Percentiles rank a stretch among this genome's conserved stretches.
These are phyloP conservation scores for Skeletonema tropicum DNA, from an alignment of 108 stramenopile genomes.

Conservation along the genomic window DNA sequence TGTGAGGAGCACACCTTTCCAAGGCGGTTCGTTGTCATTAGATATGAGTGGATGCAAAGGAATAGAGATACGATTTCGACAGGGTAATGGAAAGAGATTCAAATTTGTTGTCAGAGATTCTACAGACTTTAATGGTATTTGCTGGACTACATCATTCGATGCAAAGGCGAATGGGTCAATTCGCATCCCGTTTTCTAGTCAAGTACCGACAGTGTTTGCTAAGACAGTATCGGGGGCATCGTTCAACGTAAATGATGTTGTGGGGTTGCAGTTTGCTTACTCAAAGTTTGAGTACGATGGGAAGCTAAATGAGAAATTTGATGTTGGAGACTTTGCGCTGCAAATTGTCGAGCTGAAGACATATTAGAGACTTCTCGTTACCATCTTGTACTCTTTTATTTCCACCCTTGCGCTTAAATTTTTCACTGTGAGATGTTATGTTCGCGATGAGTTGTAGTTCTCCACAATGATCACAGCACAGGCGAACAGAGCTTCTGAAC, in stretches of 20 bases:
- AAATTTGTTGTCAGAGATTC: conserved; percentile 78
- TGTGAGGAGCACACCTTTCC: conserved; percentile 73
- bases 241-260: conserved; percentile 55
- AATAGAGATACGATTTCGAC: conserved; percentile 51
- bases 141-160: conserved; percentile 73
- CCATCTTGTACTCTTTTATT: background rate
- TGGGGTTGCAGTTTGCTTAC: conserved; percentile 74
- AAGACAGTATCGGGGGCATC: conserved; percentile 46
- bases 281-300: conserved; percentile 88
- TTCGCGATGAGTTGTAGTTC: background rate
- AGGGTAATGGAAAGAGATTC: conserved; percentile 49
- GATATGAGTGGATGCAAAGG: conserved; percentile 73
- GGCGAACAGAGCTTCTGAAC: conserved; percentile 27
- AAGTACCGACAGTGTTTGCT: conserved; percentile 75
- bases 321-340: conserved; percentile 59
- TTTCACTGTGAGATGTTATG: background rate
- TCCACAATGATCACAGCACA: background rate
- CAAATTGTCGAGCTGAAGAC: conserved; percentile 61
- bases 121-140: conserved; percentile 84
- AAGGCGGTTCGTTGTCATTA: conserved; percentile 36
- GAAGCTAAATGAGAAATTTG: conserved; percentile 61
- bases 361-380: conserved; percentile 27
- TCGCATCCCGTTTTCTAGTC: conserved; percentile 65
- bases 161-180: conserved; percentile 16
- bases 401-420: too few species aligned